Evolutionary conservation across 2,329 filamentous ascomycete genomes (phyloP).

Genomic region (Xylariaceae sp.): DNA sequence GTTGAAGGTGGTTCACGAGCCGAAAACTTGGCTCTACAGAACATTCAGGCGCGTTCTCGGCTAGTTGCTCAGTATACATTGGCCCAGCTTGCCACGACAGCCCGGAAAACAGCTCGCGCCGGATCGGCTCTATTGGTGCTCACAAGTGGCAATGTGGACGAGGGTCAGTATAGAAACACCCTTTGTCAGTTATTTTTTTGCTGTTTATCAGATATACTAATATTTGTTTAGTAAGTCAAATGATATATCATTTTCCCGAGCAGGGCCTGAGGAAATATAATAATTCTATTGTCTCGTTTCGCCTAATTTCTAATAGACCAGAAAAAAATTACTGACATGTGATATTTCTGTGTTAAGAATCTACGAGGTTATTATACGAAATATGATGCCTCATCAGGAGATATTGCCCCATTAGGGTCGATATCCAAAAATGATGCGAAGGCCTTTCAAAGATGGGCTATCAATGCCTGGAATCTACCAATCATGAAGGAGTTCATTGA

Average conservation of each 20-base stretch:
- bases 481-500: conserved; percentile 9
- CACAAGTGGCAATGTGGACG: conserved; percentile 9
- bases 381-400: conserved; percentile 6
- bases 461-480: conserved; percentile 5
- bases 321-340: background rate
- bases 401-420: conserved; percentile 8
- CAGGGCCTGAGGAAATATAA: too few species aligned
- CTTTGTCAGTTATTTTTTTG: background rate
- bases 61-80: conserved; percentile 10
- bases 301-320: background rate
- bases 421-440: conserved; percentile 14
- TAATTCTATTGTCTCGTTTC: background rate
- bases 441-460: conserved; percentile 9
- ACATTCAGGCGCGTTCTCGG: conserved; percentile 14
- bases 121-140: conserved; percentile 11
- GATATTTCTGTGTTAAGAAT: conserved; percentile 2
- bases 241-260: too few species aligned
- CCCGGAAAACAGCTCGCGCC: conserved; percentile 1
- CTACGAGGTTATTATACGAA: conserved; percentile 6
- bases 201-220: too few species aligned
- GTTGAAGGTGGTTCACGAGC: conserved; percentile 13
- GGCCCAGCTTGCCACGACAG: conserved; percentile 16
- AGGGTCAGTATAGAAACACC: background rate
- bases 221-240: too few species aligned
- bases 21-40: conserved; percentile 16